Evolutionary conservation across 2,329 filamentous ascomycete genomes (phyloP).

Genomic region (Colletotrichum liaoningense): DNA sequence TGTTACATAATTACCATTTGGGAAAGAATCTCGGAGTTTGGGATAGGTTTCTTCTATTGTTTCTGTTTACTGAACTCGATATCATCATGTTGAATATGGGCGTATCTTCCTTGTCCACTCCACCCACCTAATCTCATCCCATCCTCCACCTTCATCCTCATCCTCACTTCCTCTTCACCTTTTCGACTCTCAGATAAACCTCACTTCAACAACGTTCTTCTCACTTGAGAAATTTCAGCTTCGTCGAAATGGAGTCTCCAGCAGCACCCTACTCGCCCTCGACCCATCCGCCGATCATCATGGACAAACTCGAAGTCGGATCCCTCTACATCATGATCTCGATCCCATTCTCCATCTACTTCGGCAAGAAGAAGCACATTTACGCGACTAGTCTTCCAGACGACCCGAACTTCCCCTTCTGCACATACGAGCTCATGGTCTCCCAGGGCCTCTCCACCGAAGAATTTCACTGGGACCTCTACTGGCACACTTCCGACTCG

Average conservation of each 20-base stretch:
- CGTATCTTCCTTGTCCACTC: too few species aligned
- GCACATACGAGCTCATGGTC: constrained; percentile 37
- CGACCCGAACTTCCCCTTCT: constrained; percentile 32
- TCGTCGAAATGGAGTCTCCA: background rate
- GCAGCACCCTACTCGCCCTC: constrained; percentile 13
- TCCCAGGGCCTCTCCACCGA: constrained; percentile 39
- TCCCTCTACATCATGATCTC: constrained; percentile 35
- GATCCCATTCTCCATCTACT: constrained; percentile 27
- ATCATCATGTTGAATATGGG: too few species aligned
- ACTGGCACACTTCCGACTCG: constrained; percentile 43
- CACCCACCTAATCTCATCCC: too few species aligned
- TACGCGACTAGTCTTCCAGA: constrained; percentile 10
- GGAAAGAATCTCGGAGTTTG: too few species aligned
- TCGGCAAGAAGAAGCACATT: constrained; percentile 11
- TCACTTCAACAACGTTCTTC: background rate
- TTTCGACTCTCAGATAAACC: background rate
- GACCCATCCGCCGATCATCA: constrained; percentile 4
- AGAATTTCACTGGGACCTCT: constrained; percentile 51
- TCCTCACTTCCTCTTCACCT: too few species aligned
- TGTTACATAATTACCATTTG: too few species aligned
- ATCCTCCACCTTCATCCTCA: too few species aligned
- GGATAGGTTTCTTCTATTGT: too few species aligned
- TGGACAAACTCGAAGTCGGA: constrained; percentile 19
- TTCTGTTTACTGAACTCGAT: too few species aligned
- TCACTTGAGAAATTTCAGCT: background rate